Evolutionary conservation across 768 basidiomycete species (phyloP).

Genomic region (Cyclocybe aegerita): DNA sequence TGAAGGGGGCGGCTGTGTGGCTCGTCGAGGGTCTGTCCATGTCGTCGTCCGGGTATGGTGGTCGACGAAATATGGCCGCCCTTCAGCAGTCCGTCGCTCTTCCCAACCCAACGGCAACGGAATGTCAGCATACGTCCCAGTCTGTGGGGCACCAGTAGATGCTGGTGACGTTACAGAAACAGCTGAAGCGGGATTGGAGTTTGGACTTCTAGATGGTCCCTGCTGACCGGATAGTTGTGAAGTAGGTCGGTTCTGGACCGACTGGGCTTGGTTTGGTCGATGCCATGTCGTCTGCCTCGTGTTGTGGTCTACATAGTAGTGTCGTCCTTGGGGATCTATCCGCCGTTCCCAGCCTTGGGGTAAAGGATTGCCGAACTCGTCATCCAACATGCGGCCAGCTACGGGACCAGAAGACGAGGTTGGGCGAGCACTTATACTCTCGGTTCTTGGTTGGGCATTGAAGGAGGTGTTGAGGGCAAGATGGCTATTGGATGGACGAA

Average conservation of each 20-base stretch:
- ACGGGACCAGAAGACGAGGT: conserved; percentile 17
- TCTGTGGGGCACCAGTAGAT: conserved; percentile 22
- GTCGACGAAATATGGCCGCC: conserved; percentile 63
- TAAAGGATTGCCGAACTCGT: conserved; percentile 63
- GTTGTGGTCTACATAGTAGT: conserved; percentile 89
- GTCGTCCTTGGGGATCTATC: conserved; percentile 64
- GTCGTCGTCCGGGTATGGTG: conserved; percentile 88
- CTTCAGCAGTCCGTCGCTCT: conserved; percentile 87
- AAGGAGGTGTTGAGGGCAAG: conserved; percentile 21
- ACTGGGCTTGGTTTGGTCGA: conserved; percentile 41
- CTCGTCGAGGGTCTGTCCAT: conserved; percentile 84
- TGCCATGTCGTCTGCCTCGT: conserved; percentile 82
- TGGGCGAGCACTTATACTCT: conserved; percentile 11
- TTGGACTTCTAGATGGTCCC: conserved; percentile 23
- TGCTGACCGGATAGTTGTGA: conserved; percentile 20
- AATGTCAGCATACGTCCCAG: conserved; percentile 52
- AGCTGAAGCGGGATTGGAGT: conserved; percentile 22
- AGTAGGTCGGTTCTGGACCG: conserved; percentile 21
- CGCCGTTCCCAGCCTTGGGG: conserved; percentile 86
- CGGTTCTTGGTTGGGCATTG: conserved; percentile 10
- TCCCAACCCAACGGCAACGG: conserved; percentile 92
- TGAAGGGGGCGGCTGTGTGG: conserved; percentile 47
- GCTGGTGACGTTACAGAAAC: conserved; percentile 13
- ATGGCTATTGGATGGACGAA: conserved; percentile 26
- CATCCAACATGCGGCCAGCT: conserved; percentile 38